These are phyloP conservation scores for Eimeria brunetti DNA, from an alignment of 169 alveolate genomes.

Conservation along the genomic window DNA sequence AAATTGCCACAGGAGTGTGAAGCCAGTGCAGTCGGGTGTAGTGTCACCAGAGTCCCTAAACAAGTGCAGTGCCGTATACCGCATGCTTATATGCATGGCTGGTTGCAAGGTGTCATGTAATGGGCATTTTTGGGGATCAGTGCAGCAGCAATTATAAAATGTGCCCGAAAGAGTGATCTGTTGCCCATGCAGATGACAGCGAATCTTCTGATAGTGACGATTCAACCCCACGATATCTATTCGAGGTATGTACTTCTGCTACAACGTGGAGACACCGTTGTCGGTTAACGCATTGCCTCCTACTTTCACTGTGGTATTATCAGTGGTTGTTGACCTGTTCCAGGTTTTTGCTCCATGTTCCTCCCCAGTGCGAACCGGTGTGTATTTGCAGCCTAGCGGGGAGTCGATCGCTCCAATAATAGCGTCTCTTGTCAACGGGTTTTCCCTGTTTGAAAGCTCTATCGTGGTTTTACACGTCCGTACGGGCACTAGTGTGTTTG, in stretches of 20 bases:
- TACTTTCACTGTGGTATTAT: not conserved
- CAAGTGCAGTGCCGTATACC: not conserved
- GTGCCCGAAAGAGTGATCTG: not conserved
- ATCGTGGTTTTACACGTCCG: constrained; percentile 86
- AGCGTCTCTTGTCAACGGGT: constrained; percentile 87
- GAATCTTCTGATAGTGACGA: constrained; percentile 44
- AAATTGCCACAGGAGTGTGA: not conserved
- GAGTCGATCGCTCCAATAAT: constrained; percentile 86
- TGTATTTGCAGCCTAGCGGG: constrained; percentile 79
- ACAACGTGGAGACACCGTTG: not conserved
- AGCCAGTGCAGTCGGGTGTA: not conserved
- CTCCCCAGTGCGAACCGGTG: not conserved
- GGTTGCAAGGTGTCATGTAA: not conserved
- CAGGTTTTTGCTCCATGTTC: not conserved
- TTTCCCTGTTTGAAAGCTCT: constrained; percentile 85
- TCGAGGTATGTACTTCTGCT: constrained; percentile 10
- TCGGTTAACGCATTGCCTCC: not conserved
- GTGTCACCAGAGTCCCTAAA: not conserved
- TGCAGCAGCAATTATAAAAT: not conserved
- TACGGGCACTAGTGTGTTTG: constrained; percentile 87
- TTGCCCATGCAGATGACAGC: constrained; percentile 40
- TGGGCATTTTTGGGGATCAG: not conserved
- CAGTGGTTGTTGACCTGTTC: not conserved
- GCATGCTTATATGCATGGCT: not conserved
- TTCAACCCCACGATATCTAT: constrained; percentile 28